Conservation (phyloP, 306 rosid species). For the Glycyrrhiza uralensis region DNA sequence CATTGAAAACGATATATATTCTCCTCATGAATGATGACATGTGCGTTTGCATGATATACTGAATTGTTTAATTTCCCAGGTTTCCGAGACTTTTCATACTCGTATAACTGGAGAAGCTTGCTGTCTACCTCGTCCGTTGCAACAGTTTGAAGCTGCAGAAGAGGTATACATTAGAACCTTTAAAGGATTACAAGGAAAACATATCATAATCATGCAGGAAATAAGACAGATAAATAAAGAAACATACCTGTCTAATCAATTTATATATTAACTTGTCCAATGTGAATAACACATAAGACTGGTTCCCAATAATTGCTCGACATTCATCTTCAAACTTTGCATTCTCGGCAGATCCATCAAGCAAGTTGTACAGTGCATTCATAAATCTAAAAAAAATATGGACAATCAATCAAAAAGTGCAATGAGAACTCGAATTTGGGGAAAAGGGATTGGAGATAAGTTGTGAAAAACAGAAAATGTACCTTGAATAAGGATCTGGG, state of each 20-base stretch:
- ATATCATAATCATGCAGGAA: slow-evolving; percentile 8
- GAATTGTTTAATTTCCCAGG: slow-evolving; percentile 65
- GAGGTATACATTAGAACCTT: slow-evolving; percentile 26
- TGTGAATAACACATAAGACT: slow-evolving; percentile 88
- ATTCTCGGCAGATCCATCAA: slow-evolving; percentile 89
- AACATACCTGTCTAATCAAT: slow-evolving; percentile 77
- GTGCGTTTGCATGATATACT: slow-evolving; percentile 84
- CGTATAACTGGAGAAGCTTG: slow-evolving; percentile 87
- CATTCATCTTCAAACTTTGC: slow-evolving; percentile 97
- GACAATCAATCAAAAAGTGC: not conserved
- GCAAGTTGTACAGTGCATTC: slow-evolving; percentile 77
- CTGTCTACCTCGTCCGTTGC: slow-evolving; percentile 75
- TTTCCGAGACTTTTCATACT: slow-evolving; percentile 79
- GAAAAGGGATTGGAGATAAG: not conserved
- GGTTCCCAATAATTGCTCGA: slow-evolving; percentile 87
- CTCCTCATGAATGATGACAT: slow-evolving; percentile 88
- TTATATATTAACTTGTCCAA: slow-evolving; percentile 91
- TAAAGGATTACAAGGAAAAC: slow-evolving; percentile 21
- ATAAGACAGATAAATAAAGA: not conserved
- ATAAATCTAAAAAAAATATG: slow-evolving; percentile 52
- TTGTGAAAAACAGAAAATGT: slow-evolving; percentile 2
- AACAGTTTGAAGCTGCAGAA: slow-evolving; percentile 82
- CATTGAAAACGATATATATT: slow-evolving; percentile 81
- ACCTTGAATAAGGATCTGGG: slow-evolving; percentile 75
- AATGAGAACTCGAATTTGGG: not conserved